Percentiles rank a stretch among this genome's conserved stretches.
These are phyloP conservation scores for Citrullus amarus DNA, from an alignment of 306 rosid species.

Conservation along the genomic window DNA sequence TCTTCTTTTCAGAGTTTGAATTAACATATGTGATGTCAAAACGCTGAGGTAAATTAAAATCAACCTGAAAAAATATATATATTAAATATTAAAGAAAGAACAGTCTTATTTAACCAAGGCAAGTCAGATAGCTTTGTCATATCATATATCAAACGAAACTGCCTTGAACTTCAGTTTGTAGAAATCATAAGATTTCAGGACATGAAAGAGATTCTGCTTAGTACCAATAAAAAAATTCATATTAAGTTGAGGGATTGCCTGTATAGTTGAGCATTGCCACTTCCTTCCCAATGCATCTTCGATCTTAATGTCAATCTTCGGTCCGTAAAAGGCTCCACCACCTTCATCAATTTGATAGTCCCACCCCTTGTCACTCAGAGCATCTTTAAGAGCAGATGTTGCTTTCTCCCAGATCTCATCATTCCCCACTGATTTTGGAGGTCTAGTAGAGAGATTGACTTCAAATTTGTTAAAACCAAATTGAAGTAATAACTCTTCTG, in stretches of 20 bases:
- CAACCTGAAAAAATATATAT: conserved; percentile 48
- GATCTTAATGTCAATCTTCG: conserved; percentile 94
- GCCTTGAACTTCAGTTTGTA: background rate
- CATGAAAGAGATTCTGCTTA: background rate
- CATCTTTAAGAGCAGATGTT: conserved; percentile 74
- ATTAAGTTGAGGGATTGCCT: conserved; percentile 39
- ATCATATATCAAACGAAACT: background rate
- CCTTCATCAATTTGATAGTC: conserved; percentile 84
- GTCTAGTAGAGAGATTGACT: conserved; percentile 89
- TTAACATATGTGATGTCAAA: conserved; percentile 84
- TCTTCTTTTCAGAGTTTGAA: conserved; percentile 67
- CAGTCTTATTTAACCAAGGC: background rate
- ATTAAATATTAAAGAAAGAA: background rate
- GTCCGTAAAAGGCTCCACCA: conserved; percentile 98
- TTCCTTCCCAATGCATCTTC: conserved; percentile 99
- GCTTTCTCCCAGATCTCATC: conserved; percentile 87
- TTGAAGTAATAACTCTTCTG: conserved; percentile 60
- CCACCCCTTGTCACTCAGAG: conserved; percentile 92
- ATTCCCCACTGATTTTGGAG: conserved; percentile 79
- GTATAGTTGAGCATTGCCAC: conserved; percentile 99
- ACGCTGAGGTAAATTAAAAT: conserved; percentile 86
- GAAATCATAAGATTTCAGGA: background rate
- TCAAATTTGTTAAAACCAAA: conserved; percentile 90
- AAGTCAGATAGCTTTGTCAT: background rate
- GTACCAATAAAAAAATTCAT: background rate